phyloP scores from a whole-genome alignment of 2,329 filamentous ascomycete genomes.

The Cladosporium cucumerinum region DNA sequence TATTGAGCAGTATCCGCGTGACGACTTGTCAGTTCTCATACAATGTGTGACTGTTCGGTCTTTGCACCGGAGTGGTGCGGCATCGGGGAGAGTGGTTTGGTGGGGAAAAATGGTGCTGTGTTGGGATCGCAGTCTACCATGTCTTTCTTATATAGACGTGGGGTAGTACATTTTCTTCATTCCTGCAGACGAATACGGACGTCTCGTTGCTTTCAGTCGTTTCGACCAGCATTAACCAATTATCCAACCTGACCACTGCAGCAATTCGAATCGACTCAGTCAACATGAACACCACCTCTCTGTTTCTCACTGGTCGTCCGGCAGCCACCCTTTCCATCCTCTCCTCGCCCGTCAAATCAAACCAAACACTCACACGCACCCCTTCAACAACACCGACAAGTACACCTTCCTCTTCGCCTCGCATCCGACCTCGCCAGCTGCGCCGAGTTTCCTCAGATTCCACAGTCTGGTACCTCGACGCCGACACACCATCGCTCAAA shows the following conservation, averaged over 20 bases:
- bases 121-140: background rate
- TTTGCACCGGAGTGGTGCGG: background rate
- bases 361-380: background rate
- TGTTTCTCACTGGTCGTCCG: slow-evolving; percentile 30
- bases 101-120: background rate
- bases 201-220: background rate
- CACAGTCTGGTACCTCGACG: slow-evolving; percentile 31
- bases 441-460: slow-evolving; percentile 13
- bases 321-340: slow-evolving; percentile 18
- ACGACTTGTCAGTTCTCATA: background rate
- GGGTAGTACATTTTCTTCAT: slow-evolving; percentile 2
- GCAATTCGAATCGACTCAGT: background rate
- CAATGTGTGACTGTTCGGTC: background rate
- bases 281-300: slow-evolving; percentile 30
- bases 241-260: background rate
- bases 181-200: slow-evolving; percentile 4
- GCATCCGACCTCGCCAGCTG: background rate
- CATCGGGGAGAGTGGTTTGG: background rate
- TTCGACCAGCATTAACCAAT: background rate
- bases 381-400: slow-evolving; percentile 1
- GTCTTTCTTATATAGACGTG: background rate
- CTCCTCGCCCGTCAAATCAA: background rate
- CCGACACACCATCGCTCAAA: slow-evolving; percentile 28
- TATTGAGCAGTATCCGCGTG: background rate
- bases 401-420: slow-evolving; percentile 9